Conservation (phyloP, 2,329 filamentous ascomycete species). For the Botrytis aclada region DNA sequence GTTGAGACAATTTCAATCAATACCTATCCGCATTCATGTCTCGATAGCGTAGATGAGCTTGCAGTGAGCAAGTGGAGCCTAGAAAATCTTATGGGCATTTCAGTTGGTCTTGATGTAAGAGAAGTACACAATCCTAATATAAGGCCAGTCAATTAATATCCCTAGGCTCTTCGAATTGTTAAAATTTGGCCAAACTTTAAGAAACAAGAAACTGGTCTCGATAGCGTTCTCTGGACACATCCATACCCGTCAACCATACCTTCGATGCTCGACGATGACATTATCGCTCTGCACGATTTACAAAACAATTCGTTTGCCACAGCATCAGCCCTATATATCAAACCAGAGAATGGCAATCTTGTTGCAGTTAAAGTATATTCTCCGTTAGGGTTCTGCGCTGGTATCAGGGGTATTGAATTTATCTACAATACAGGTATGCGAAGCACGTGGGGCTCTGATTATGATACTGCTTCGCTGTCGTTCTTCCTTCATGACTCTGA, state of each 20-base stretch:
- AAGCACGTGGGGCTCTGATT: slow-evolving; percentile 15
- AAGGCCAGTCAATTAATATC: background rate
- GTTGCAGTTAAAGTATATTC: background rate
- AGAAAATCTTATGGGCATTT: background rate
- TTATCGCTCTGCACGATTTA: background rate
- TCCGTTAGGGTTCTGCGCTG: background rate
- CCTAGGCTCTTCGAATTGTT: background rate
- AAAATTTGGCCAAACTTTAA: background rate
- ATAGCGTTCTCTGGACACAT: background rate
- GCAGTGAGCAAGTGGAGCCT: background rate
- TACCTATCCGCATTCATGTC: background rate
- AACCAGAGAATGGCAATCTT: background rate
- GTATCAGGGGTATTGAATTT: slow-evolving; percentile 20
- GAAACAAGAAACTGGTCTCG: background rate
- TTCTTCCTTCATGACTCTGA: slow-evolving; percentile 22
- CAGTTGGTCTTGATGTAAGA: background rate
- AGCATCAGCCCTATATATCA: background rate
- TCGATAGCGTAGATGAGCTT: background rate
- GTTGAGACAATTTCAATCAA: background rate
- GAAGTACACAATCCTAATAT: background rate
- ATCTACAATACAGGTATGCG: slow-evolving; percentile 16
- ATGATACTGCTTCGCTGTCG: slow-evolving; percentile 19
- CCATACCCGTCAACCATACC: background rate
- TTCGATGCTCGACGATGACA: background rate
- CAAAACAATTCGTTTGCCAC: background rate